A percentile compares a stretch with the other conserved stretches of the same genome.
Evolutionary conservation across 164 flowering plant genomes (phyloP).

Genomic region (Piper betle): DNA sequence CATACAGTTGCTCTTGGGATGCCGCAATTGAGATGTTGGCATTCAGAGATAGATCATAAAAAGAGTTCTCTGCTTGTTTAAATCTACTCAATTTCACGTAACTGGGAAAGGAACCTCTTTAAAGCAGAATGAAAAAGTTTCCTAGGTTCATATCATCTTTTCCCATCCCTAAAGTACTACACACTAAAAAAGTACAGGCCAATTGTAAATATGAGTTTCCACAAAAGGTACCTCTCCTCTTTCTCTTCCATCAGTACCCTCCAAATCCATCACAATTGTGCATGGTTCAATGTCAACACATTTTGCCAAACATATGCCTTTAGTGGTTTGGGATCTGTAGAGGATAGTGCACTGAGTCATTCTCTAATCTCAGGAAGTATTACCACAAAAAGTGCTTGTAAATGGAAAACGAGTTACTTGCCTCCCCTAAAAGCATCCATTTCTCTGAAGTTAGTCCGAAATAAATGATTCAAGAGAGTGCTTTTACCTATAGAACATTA

Average conservation of each 20-base stretch:
- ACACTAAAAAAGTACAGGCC: neutral
- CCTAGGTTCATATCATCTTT: neutral
- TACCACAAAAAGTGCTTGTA: neutral
- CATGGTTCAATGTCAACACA: conserved; percentile 84
- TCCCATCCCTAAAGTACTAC: neutral
- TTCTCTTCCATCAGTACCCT: conserved; percentile 98
- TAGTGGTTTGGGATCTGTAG: conserved; percentile 85
- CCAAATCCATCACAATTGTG: conserved; percentile 93
- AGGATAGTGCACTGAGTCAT: neutral
- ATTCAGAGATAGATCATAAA: too few relatives aligned
- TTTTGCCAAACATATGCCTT: conserved; percentile 91
- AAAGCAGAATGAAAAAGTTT: neutral
- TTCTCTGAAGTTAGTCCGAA: conserved; percentile 78
- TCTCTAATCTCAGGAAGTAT: neutral
- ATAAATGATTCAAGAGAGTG: conserved; percentile 75
- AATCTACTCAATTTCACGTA: neutral
- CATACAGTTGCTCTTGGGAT: too few relatives aligned
- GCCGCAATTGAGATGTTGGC: too few relatives aligned
- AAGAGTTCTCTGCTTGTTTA: neutral
- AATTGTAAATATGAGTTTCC: neutral
- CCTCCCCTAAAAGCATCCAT: conserved; percentile 97
- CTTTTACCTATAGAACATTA: conserved; percentile 59
- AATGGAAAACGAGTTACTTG: neutral
- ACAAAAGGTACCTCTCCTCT: conserved; percentile 67
- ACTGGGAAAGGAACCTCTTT: neutral